Percentiles rank a stretch among this genome's conserved stretches.
Conservation (phyloP, 495 filamentous ascomycete genomes). For the Aspergillus asperescens region DNA sequence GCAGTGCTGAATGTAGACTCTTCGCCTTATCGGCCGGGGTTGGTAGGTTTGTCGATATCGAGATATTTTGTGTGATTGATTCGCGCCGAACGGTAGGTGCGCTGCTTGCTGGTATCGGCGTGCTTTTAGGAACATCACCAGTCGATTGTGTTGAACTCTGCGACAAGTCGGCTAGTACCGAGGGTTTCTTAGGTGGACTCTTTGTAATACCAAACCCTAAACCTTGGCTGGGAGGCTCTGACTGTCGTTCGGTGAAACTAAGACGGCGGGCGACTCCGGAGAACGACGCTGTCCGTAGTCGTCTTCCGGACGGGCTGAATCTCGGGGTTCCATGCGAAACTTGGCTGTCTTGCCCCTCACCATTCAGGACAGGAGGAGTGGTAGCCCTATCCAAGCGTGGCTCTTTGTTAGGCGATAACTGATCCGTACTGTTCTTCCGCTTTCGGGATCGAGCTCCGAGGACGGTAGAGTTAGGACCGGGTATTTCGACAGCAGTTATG, state of each 20-base stretch:
- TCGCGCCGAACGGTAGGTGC: background rate
- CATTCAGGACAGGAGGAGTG: background rate
- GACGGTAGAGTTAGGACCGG: background rate
- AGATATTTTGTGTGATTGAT: conserved; percentile 7
- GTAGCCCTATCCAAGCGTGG: conserved; percentile 19
- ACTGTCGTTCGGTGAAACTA: conserved; percentile 14
- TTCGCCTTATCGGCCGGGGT: conserved; percentile 16
- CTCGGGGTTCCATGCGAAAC: background rate
- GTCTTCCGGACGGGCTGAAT: conserved; percentile 16
- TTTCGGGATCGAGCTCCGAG: conserved; percentile 17
- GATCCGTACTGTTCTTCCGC: conserved; percentile 25
- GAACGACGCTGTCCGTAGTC: conserved; percentile 19
- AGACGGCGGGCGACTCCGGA: conserved; percentile 22
- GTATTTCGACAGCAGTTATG: background rate
- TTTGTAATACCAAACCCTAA: conserved; percentile 30
- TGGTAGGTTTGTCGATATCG: conserved; percentile 11
- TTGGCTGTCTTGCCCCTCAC: background rate
- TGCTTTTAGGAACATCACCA: background rate
- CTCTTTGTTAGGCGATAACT: conserved; percentile 23
- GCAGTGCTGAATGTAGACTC: conserved; percentile 21
- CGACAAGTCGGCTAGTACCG: background rate
- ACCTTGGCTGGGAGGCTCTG: conserved; percentile 12
- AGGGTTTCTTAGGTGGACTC: conserved; percentile 23
- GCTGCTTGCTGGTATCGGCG: conserved; percentile 9
- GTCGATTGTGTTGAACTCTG: conserved; percentile 10